A percentile compares a stretch with the other conserved stretches of the same genome.
Conservation (phyloP, 2,329 filamentous ascomycete species). For the Penicillium sp. region DNA sequence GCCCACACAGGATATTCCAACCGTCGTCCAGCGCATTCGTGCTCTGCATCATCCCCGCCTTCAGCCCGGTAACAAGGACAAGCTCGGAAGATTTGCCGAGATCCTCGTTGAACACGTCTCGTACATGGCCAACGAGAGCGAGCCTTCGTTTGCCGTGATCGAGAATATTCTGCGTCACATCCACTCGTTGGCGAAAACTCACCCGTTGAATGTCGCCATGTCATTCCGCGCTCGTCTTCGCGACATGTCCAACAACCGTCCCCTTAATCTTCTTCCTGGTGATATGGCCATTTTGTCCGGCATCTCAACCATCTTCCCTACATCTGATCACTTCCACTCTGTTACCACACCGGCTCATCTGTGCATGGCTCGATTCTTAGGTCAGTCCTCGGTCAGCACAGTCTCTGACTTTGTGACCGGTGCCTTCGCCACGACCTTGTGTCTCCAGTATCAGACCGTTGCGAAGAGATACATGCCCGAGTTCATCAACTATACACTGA, state of each 20-base stretch:
- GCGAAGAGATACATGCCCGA: slow-evolving; percentile 89
- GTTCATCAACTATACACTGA: slow-evolving; percentile 72
- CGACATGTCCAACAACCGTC: slow-evolving; percentile 49
- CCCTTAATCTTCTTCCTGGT: slow-evolving; percentile 55
- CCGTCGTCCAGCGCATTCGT: slow-evolving; percentile 81
- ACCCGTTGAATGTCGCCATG: slow-evolving; percentile 69
- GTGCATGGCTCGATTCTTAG: slow-evolving; percentile 76
- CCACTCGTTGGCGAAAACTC: slow-evolving; percentile 85
- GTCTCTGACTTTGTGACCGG: slow-evolving; percentile 67
- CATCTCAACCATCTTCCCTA: slow-evolving; percentile 80
- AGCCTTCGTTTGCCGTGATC: slow-evolving; percentile 61
- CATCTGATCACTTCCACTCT: slow-evolving; percentile 95
- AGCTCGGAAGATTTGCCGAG: slow-evolving; percentile 56
- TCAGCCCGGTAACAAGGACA: slow-evolving; percentile 76
- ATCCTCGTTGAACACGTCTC: slow-evolving; percentile 54
- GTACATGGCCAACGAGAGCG: slow-evolving; percentile 51
- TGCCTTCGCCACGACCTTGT: slow-evolving; percentile 72
- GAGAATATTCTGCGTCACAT: slow-evolving; percentile 83
- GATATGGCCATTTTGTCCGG: slow-evolving; percentile 82
- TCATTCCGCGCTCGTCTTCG: slow-evolving; percentile 72
- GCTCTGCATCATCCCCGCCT: slow-evolving; percentile 89
- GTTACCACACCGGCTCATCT: slow-evolving; percentile 87
- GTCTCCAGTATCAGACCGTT: slow-evolving; percentile 74
- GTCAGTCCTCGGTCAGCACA: slow-evolving; percentile 64
- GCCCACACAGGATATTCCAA: slow-evolving; percentile 62